Base-by-base conservation (phyloP, 768 basidiomycete genomes). In the Podaxis sp. region DNA sequence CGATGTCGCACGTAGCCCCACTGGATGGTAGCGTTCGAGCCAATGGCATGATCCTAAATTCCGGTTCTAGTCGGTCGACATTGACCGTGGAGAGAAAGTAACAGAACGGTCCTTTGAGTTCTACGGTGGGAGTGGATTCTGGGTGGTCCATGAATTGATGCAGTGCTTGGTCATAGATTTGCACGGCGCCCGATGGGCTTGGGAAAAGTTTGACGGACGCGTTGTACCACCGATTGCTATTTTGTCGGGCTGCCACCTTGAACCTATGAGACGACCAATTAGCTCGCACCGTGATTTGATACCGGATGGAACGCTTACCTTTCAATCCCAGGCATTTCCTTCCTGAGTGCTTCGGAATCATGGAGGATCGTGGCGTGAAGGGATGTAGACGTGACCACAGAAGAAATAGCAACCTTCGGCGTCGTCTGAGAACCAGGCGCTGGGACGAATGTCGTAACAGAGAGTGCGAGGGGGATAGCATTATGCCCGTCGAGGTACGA, bases 31-130 rank as follows among this genome's bases (percentile, higher is more conserved):
- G 74, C 2, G 73, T 71, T 40, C 78, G 78, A 6, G 80, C 73
- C 55, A 86, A 80, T 15, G 96, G 93, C 15, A 85, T 79, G 63
- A 97, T 91, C 63, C 85, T 80, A 72, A 98, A 96, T 12, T 78
- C 71, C 4, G 91, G 85, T 73, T 98, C 96, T 66, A 98, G 78
- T 12, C 96, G 82, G 74, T 94, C 91, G 47, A 91, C 91, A 64
- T 94, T 91, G 57, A 90, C 80, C 0, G 91, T 89, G 8, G 90
- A 85, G 25, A 95, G 74, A 71, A 97, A 91, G 75, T 98, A 98
- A 27, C 82, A 79, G 69, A 96, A 97, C 4, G 94, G 94, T 2
- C 94, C 96, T 2, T 79, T 67, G 9, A 94, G 64, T 40, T 80
- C 77, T 12, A 85, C 70, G n/a, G 76, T 68, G 1, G 77, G 65